phyloP scores from a whole-genome alignment of 305 asterid species.

The Solanum aculeatissimum region DNA sequence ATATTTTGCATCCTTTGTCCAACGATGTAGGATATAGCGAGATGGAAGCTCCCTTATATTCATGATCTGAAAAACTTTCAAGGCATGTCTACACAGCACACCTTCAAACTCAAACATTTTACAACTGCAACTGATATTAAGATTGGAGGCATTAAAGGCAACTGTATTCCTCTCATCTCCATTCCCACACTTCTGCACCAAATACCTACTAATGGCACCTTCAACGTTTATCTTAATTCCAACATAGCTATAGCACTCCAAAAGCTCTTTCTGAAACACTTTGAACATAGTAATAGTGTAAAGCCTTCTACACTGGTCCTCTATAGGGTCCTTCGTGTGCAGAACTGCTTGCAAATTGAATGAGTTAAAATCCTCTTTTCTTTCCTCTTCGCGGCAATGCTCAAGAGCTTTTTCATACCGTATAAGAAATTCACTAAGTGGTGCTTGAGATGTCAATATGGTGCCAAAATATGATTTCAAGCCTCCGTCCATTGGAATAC shows the following conservation, averaged over 20 bases:
- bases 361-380: slow-evolving; percentile 78
- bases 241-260: slow-evolving; percentile 75
- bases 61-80: slow-evolving; percentile 84
- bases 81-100: slow-evolving; percentile 70
- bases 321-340: slow-evolving; percentile 93
- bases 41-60: slow-evolving; percentile 87
- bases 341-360: slow-evolving; percentile 57
- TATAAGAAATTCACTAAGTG: slow-evolving; percentile 48
- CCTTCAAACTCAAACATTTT: slow-evolving; percentile 95
- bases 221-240: slow-evolving; percentile 87
- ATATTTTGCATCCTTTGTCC: slow-evolving; percentile 72
- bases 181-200: slow-evolving; percentile 75
- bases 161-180: slow-evolving; percentile 83
- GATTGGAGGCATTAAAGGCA: slow-evolving; percentile 73
- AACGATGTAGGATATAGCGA: slow-evolving; percentile 67
- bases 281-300: slow-evolving; percentile 74
- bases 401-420: slow-evolving; percentile 79
- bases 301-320: slow-evolving; percentile 83
- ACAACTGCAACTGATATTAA: slow-evolving; percentile 82
- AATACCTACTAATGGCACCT: slow-evolving; percentile 72
- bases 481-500: slow-evolving; percentile 79
- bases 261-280: slow-evolving; percentile 84
- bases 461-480: slow-evolving; percentile 60
- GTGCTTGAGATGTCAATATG: slow-evolving; percentile 47
- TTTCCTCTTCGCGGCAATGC: slow-evolving; percentile 75